Conservation (phyloP, 2,329 filamentous ascomycete species). For the Balansia obtecta region DNA sequence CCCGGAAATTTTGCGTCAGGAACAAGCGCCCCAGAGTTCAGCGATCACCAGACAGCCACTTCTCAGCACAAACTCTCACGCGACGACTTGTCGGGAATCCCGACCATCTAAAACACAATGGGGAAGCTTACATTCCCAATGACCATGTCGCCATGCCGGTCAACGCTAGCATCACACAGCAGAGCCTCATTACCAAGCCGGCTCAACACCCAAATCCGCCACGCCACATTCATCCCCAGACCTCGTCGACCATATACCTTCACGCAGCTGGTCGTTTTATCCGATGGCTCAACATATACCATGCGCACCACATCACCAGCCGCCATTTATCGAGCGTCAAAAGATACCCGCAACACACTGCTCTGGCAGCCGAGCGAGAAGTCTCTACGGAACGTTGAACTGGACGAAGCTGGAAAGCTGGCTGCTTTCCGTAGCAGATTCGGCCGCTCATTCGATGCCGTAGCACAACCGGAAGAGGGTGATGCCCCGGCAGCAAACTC, state of each 20-base stretch:
- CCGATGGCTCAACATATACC: constrained; percentile 77
- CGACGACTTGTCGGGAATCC: not conserved
- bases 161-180: constrained; percentile 12
- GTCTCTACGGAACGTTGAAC: constrained; percentile 76
- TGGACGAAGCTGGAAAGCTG: constrained; percentile 86
- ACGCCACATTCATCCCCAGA: constrained; percentile 74
- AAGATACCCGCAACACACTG: constrained; percentile 81
- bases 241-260: constrained; percentile 92
- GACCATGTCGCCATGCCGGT: constrained; percentile 18
- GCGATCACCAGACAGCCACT: not conserved
- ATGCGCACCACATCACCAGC: constrained; percentile 64
- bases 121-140: constrained; percentile 15
- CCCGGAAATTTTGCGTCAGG: constrained; percentile 14
- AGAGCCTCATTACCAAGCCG: constrained; percentile 11
- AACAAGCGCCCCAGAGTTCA: not conserved
- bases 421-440: constrained; percentile 77
- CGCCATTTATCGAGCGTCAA: constrained; percentile 46
- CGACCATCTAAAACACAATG: constrained; percentile 11
- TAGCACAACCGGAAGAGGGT: constrained; percentile 18
- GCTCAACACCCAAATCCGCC: constrained; percentile 47
- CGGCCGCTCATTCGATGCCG: constrained; percentile 69
- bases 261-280: constrained; percentile 89
- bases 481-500: constrained; percentile 16
- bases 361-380: constrained; percentile 83
- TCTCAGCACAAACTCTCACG: not conserved